Base-by-base conservation (phyloP, 1,284 basidiomycete species). In the Puccinia novopanici region DNA sequence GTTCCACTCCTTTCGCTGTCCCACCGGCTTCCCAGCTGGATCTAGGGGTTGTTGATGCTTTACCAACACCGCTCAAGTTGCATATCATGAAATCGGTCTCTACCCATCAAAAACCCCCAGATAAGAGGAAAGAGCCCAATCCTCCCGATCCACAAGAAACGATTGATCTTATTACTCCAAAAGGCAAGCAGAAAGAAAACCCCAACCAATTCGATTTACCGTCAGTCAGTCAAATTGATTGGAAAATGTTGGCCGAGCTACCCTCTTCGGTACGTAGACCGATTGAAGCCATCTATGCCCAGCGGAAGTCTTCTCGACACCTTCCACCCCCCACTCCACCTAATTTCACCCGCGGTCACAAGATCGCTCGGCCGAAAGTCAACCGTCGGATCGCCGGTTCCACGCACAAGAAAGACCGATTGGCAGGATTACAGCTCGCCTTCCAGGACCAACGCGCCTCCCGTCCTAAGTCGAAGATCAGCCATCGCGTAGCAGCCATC, bases 11-110 rank as follows among this genome's bases (percentile, higher is more conserved):
- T 27, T 80, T 84, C 6, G 78, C 82, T 74, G 68, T 84, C 2
- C 84, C 84, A 0, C 83, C 84, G 0, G 82, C 82, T 3, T 85
- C 84, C 0, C 84, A 85, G 80, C 82, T 85, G 65, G 85, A 85
- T 52, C 82, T 83, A 3, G 73, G 82, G 15, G 84, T 84, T 1
- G 83, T 85, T 2, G 82, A 82, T 22, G 84, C 84, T 59, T 79
- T 85, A 1, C 85, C 85, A 0, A 81, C 82, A 1, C 81, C 81
- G 22, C 80, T 84, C 3, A 83, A 84, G 5, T 82, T 81, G n/a
- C 84, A 85, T 65, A 59, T 78, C 50, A 19, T 76, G 40, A 50
- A 67, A 76, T 65, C 75, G 2, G 54, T 76, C n/a, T 17, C 42
- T 19, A 19, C 17, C n/a, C 27, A 50, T 37, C 50, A 42, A 17